Percentiles rank a stretch among this genome's conserved stretches.
Conservation (phyloP, 345 rosid species). For the Boechera retrofracta region DNA sequence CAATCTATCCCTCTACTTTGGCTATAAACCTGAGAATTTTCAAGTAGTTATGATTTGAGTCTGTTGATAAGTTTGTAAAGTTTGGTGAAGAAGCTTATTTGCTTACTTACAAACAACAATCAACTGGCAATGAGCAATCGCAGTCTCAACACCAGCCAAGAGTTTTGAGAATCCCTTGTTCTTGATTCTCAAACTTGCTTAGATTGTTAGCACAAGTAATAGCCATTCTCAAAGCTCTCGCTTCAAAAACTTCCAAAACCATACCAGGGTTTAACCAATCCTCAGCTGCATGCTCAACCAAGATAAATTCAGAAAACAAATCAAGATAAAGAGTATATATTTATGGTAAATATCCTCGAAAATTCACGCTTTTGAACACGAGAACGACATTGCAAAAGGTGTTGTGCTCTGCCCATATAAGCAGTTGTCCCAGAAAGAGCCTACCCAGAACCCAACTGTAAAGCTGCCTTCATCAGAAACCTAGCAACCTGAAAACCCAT, state of each 20-base stretch:
- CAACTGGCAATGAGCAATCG: conserved; percentile 86
- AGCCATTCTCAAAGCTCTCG: conserved; percentile 80
- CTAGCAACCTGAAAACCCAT: conserved; percentile 69
- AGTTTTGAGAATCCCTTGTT: conserved; percentile 89
- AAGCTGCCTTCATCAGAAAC: conserved; percentile 79
- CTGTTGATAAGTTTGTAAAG: background rate
- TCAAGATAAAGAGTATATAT: background rate
- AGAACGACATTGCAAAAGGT: conserved; percentile 69
- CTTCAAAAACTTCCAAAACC: conserved; percentile 80
- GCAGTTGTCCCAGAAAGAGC: conserved; percentile 77
- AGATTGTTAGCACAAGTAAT: conserved; percentile 72
- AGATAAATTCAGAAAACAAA: background rate
- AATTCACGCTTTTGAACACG: conserved; percentile 59
- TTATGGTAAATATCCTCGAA: background rate
- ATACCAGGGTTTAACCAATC: conserved; percentile 79
- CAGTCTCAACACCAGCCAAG: conserved; percentile 67
- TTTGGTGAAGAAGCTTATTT: conserved; percentile 15
- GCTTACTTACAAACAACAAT: conserved; percentile 89
- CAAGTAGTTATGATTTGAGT: background rate
- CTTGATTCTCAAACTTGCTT: conserved; percentile 61
- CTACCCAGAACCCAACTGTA: conserved; percentile 71
- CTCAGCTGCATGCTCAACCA: conserved; percentile 54
- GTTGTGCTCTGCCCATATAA: conserved; percentile 67
- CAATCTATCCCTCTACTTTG: conserved; percentile 68
- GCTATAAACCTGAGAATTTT: conserved; percentile 65